These are phyloP conservation scores for Pyropia haitanensis DNA, from an alignment of 23 red algal species.

Conservation along the genomic window DNA sequence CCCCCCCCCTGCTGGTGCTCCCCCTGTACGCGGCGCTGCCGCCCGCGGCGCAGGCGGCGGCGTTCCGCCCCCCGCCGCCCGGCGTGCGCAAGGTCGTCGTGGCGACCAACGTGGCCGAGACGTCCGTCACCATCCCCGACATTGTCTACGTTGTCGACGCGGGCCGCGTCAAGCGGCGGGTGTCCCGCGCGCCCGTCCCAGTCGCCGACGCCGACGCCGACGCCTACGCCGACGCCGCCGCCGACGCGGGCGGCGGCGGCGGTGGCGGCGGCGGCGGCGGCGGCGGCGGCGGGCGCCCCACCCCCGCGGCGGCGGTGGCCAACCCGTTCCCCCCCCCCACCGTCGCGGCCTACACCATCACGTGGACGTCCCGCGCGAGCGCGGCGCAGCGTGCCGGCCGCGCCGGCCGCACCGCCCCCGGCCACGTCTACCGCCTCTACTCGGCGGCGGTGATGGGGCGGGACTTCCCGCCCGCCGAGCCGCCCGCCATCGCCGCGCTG, in stretches of 20 bases:
- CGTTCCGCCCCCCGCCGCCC: constrained; percentile 53
- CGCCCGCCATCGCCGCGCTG: constrained; percentile 49
- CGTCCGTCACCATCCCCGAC: constrained; percentile 80
- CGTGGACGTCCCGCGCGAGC: constrained; percentile 65
- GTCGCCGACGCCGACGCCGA: background rate
- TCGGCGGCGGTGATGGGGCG: constrained; percentile 52
- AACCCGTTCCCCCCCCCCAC: background rate
- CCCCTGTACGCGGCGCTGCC: constrained; percentile 68
- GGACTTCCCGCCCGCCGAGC: constrained; percentile 42
- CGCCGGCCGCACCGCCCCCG: constrained; percentile 85
- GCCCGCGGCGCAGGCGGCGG: constrained; percentile 18
- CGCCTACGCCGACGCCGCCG: too few species aligned
- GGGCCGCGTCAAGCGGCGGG: constrained; percentile 70
- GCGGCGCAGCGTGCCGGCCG: constrained; percentile 85
- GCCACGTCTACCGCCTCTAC: constrained; percentile 90
- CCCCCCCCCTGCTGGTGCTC: constrained; percentile 28
- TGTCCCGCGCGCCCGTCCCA: constrained; percentile 5
- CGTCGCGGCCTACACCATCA: constrained; percentile 25
- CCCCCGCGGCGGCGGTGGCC: too few species aligned
- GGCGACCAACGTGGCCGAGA: constrained; percentile 96
- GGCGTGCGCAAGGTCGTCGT: constrained; percentile 63
- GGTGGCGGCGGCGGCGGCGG: constrained; percentile 3
- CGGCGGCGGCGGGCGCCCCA: too few species aligned
- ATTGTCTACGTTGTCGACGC: constrained; percentile 83
- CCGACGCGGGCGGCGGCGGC: too few species aligned